Evolutionary conservation across 2,329 filamentous ascomycete genomes (phyloP), one percentile per base, ranked within the genome.

Genomic region (Cladobotryum protrusum): DNA sequence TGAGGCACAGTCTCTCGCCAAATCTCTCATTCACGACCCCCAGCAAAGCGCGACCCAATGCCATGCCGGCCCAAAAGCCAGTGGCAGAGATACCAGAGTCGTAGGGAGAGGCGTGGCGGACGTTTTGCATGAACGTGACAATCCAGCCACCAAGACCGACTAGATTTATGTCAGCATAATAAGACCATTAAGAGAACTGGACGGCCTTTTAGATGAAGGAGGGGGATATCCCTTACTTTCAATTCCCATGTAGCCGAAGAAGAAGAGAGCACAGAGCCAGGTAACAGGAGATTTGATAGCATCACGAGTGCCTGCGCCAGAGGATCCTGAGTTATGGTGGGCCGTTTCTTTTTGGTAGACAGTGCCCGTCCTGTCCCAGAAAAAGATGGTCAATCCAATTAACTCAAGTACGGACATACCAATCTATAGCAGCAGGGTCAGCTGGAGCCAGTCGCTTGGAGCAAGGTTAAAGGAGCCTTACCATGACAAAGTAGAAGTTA

Each of bases 51-150:
- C 87, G 73, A 0, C 87, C 87, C 0, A 85, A 65, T 0, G 86
- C 87, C 59, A 89, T 78, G 1, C 87, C 87, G n/a, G 86, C 24
- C 87, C 87, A 91, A 67, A 89, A 91, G 0, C 86, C 87, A 0
- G 86, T 87, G 0, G 79, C 82, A 0, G 81, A 82, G 66, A 88
- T 83, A 20, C 86, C 86, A n/a, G 82, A 82, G 0, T 81, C 79
- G 57, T 88, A 89, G 0, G 79, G 67, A 2, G 69, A 75, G 1
- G 81, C 86, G 5, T 83, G 68, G 13, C 87, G 78, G 9, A 88
- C 82, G 12, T 79, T 77, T 5, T 88, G 79, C 85, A 91, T 90
- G 63, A 91, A 90, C 0, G 82, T 83, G 33, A 89, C 83, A 33
- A 91, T 82, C 87, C 87, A 92, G 4, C 87, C 87, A 18, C 86